Evolutionary conservation across 768 basidiomycete species (phyloP), one percentile per base, ranked within the genome.

Genomic region (Clavulina sp.): DNA sequence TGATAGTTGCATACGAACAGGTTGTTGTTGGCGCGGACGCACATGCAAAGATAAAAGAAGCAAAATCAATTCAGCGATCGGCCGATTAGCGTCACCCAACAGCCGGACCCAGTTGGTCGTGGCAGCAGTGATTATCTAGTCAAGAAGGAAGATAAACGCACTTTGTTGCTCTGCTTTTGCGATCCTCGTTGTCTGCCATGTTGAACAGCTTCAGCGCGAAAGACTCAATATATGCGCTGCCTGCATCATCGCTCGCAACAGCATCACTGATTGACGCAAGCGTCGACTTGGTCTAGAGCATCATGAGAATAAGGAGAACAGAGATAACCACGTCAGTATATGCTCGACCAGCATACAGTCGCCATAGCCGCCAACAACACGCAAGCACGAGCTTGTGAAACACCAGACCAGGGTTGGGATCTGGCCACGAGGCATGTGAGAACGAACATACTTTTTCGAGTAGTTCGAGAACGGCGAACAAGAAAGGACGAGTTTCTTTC

Each of bases 131-230:
- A 55, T 31, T 60, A 36, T 59, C 57, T 56, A 40, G 48, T 18
- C 28, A 32, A 28, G 9, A 40, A 26, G 19, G 33, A 38, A 13
- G 1, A 38, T 13, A 38, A 34, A 62, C 70, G 51, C 59, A 88
- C 86, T 82, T 79, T 31, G 80, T 84, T 13, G 83, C 78, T 41
- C 69, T 70, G 1, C 83, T 88, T 13, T 67, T 73, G 41, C 93
- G 70, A 63, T 97, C 95, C 62, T 93, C 91, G 59, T 84, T 81
- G 62, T 99, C 95, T 19, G 93, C 93, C 57, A 71, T 70, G 6
- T 70, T 69, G 65, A 99, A 99, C n/a, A 97, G 78, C 54, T 73
- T 81, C 24, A 92, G 66, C 1, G 87, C 92, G 70, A 97, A 97
- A 67, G 13, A 89, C 69, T 96, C 91, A 46, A 97, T 78, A 60